Base-by-base conservation (phyloP, 2,329 filamentous ascomycete genomes). In the Geosmithia flava region DNA sequence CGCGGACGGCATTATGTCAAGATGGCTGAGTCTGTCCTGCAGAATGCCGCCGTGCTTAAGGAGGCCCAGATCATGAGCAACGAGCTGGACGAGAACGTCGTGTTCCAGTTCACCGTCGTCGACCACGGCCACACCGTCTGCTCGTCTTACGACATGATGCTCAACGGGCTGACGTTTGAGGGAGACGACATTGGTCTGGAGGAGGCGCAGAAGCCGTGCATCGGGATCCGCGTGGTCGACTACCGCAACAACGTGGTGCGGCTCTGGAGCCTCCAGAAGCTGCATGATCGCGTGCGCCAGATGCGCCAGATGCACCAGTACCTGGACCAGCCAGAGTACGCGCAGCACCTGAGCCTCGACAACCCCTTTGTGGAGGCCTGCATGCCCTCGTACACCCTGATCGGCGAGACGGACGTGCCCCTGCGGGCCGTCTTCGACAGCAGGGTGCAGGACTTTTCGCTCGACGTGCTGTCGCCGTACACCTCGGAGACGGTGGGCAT, bases 271-370 rank as follows among this genome's bases (percentile, higher is more conserved):
- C 64, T 98, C 48, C 84, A 94, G 59, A 98, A 97, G 64, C 76
- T 98, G 17, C 83, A 90, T 51, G 83, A 88, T 51, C 82, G 93
- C 27, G 82, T 97, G 11, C 80, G 87, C 47, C 79, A 87, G 53
- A 98, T 98, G 93, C 83, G 93, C 43, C 91, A 96, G 64, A 87
- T 97, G 78, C 85, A 95, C 60, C 91, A 97, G 63, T 97, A 96
- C 58, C 80, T 97, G 55, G 89, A 96, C 59, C 85, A 93, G 50
- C 93, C 93, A 1, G 91, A 97, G 61, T 96, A 95, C 59, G 81
- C 90, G 47, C 87, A 93, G 61, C 93, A 97, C 58, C 85, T 97
- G 61, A 87, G 86, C 55, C 76, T 95, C 16, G 88, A 91, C 55
- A 95, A 96, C 56, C 91, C 93, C 0, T 98, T 98, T 60, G 81